Percentiles rank a stretch among this genome's conserved stretches.
Conservation (phyloP, 768 basidiomycete genomes). For the Pseudohyphozyma bogoriensis region DNA sequence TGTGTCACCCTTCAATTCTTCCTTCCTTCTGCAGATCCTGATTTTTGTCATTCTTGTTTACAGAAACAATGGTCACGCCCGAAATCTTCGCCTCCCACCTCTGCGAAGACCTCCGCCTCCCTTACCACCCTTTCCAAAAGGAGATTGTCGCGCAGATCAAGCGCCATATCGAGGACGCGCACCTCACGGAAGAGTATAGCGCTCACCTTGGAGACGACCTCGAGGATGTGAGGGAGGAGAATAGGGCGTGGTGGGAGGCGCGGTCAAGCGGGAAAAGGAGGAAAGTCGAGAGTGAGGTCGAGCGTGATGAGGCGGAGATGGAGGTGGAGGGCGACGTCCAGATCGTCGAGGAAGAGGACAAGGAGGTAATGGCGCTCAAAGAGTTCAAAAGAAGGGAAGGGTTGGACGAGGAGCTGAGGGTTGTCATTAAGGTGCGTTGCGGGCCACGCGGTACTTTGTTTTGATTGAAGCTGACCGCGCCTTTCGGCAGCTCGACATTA, state of each 20-base stretch:
- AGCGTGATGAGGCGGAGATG: constrained; percentile 31
- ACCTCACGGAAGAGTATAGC: constrained; percentile 34
- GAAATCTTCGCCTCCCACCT: constrained; percentile 81
- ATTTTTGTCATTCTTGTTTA: background rate
- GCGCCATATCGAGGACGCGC: constrained; percentile 53
- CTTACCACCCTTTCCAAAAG: constrained; percentile 61
- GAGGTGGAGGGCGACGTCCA: too few relatives aligned
- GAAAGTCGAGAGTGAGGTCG: background rate
- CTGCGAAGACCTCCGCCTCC: constrained; percentile 78
- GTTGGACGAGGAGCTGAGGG: constrained; percentile 66
- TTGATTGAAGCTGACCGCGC: background rate
- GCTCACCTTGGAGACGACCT: constrained; percentile 21
- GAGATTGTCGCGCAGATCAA: constrained; percentile 52
- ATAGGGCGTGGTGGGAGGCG: constrained; percentile 22
- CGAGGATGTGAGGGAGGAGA: constrained; percentile 30
- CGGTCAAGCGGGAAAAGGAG: constrained; percentile 41
- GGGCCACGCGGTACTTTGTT: too few relatives aligned
- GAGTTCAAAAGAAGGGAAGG: background rate
- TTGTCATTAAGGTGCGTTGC: constrained; percentile 73
- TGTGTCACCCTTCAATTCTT: constrained; percentile 40
- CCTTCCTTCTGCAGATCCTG: background rate
- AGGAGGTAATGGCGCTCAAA: constrained; percentile 49
- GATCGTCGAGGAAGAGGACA: constrained; percentile 42
- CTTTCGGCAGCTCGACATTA: constrained; percentile 70
- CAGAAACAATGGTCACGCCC: constrained; percentile 81